Conservation (phyloP, 192 early-diverging fungal genomes). For the Dissophora globulifera region DNA sequence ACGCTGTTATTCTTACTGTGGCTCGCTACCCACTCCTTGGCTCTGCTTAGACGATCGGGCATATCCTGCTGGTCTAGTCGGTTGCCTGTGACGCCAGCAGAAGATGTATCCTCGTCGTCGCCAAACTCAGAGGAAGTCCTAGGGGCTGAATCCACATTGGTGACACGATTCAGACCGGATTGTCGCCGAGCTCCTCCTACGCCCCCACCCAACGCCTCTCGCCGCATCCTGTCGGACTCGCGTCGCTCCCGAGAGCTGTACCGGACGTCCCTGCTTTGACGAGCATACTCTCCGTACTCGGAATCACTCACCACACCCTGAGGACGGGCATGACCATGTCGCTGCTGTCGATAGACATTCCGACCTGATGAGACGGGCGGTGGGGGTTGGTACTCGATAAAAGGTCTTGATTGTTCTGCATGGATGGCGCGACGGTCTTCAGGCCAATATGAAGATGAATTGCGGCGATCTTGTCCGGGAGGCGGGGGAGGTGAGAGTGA, state of each 20-base stretch:
- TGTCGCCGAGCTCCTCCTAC: slow-evolving; percentile 9
- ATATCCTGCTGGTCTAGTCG: neutral
- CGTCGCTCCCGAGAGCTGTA: slow-evolving; percentile 14
- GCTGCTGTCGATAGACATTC: slow-evolving; percentile 3
- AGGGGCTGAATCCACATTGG: neutral
- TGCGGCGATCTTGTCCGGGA: slow-evolving; percentile 13
- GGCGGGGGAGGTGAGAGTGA: slow-evolving; percentile 35
- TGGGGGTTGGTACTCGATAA: slow-evolving; percentile 31
- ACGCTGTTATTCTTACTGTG: slow-evolving; percentile 40
- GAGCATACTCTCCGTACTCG: slow-evolving; percentile 5
- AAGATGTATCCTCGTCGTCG: slow-evolving; percentile 7
- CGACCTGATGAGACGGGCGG: slow-evolving; percentile 13
- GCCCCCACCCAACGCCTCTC: slow-evolving; percentile 3
- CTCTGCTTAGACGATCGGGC: slow-evolving; percentile 33
- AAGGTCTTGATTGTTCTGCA: slow-evolving; percentile 23
- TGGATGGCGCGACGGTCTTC: neutral
- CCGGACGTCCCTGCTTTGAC: neutral
- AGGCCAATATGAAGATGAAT: slow-evolving; percentile 15
- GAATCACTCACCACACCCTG: slow-evolving; percentile 18
- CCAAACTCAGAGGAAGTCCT: slow-evolving; percentile 23
- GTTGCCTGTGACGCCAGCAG: neutral
- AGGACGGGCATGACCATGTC: slow-evolving; percentile 1
- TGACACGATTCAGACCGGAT: slow-evolving; percentile 24
- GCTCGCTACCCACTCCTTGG: slow-evolving; percentile 47
- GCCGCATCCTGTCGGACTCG: slow-evolving; percentile 23